Evolutionary conservation across 192 early-diverging fungal species (phyloP), one percentile per base, ranked within the genome.

Genomic region (Linderina pennispora): DNA sequence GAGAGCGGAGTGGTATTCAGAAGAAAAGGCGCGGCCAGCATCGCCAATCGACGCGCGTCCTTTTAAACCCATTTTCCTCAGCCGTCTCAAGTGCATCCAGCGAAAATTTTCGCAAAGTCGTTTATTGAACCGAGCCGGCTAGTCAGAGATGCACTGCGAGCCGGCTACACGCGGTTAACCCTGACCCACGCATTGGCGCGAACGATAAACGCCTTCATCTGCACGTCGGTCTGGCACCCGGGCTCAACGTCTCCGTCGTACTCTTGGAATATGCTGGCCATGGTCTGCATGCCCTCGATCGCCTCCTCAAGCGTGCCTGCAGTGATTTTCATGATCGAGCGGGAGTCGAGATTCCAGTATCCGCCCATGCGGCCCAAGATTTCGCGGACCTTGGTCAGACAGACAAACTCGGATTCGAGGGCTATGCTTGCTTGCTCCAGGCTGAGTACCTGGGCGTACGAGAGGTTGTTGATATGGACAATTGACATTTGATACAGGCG

Each of bases 311-410:
- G 57, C 19, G 43, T 31, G 22, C 65, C 65, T 0, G 65, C 39
- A 3, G 65, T 36, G 6, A 68, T 43, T 5, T 33, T 40, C 35
- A 34, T 48, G 8, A 68, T 37, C 2, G 58, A 41, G 13, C 55
- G 40, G 13, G 42, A 36, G 23, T 68, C 65, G 53, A 68, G 55
- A 39, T 41, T 43, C 65, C 65, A 68, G 53, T 68, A 68, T 3
- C 65, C 65, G 46, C 65, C 65, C 8, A 68, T 48, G 23, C 49
- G 39, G 10, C 38, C 65, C 35, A 68, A 44, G 9, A 57, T 57
- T 40, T 68, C 57, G 11, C 65, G 53, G 2, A 68, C 55, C 5
- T 57, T 45, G 31, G 65, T 43, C 23, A 68, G 33, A 23, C 65
- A 68, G 25, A 61, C 45, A 22, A 35, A 56, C 24, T 45, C 28